Base-by-base conservation (phyloP, 2,329 filamentous ascomycete species). In the Fonsecaea multimorphosa region DNA sequence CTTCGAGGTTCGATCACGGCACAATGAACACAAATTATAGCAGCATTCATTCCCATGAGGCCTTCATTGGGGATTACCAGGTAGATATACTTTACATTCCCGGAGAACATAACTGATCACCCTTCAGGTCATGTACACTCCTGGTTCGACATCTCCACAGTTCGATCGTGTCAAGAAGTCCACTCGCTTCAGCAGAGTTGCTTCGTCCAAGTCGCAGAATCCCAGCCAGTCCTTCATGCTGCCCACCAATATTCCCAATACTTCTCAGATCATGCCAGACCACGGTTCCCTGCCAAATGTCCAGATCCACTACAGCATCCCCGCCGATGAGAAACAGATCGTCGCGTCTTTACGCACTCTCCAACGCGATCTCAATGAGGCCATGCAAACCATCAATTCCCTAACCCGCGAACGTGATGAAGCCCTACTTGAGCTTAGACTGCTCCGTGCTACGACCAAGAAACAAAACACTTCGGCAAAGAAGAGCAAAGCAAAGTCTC, bases 241-340 rank as follows among this genome's bases (percentile, higher is more conserved):
- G 8, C 70, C 71, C n/a, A 61, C 59, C n/a, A 68, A 71, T 49
- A 68, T 72, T 9, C 71, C 70, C 40, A 71, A 72, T 56, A 70
- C 70, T n/a, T 72, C 71, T 27, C 63, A 70, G 44, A 71, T 72
- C 34, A 49, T 72, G 44, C 66, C 70, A 12, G 70, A 71, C 55
- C 67, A 71, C 14, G 71, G 71, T 44, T 63, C 64, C 16, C 58
- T 72, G 24, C 71, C 69, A 8, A 67, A 69, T 53, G 61, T 72
- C 29, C 70, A 71, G 31, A 61, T 71, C 11, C 70, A 70, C 55
- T 71, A 72, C 67, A 62, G 61, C 22, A 55, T 72, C 24, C 71
- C 71, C 11, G 70, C 70, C 44, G 71, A 72, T 34, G 71, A 72
- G 65, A 72, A 72, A 63, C 70, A 72, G 59, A 72, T 72, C n/a